phyloP scores from a whole-genome alignment of 2,329 filamentous ascomycete species.

The Diatrype stigma region DNA sequence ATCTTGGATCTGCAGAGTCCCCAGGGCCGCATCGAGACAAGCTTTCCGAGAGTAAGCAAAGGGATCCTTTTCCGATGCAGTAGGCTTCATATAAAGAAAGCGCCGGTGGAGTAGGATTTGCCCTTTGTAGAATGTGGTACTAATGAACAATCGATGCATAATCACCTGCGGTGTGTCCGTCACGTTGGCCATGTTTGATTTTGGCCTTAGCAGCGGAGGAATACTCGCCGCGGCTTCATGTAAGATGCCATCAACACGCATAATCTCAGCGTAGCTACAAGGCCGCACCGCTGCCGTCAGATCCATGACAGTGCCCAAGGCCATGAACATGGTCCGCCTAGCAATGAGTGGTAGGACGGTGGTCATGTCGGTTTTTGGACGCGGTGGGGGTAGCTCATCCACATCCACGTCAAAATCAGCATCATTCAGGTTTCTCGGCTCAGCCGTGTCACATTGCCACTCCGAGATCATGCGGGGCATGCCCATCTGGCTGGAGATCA shows the following conservation, averaged over 20 bases:
- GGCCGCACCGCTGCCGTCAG: constrained; percentile 11
- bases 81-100: no score
- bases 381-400: constrained; percentile 30
- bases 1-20: no score
- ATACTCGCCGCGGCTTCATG: constrained; percentile 8
- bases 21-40: no score
- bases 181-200: constrained; percentile 28
- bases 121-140: constrained; percentile 47
- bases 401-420: constrained; percentile 35
- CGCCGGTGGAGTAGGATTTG: constrained; percentile 48
- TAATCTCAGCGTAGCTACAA: constrained; percentile 18
- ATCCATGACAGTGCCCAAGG: constrained; percentile 24
- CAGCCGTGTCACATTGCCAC: constrained; percentile 35
- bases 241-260: constrained; percentile 18
- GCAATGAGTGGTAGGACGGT: constrained; percentile 20
- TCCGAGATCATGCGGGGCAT: constrained; percentile 39
- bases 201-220: constrained; percentile 14
- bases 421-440: constrained; percentile 41
- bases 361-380: constrained; percentile 26
- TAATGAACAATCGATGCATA: constrained; percentile 47
- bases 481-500: constrained; percentile 42
- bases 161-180: constrained; percentile 46
- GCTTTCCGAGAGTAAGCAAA: no score
- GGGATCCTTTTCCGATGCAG: no score
- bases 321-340: constrained; percentile 20